A percentile compares a stretch with the other conserved stretches of the same genome.
phyloP scores from a whole-genome alignment of 2,329 filamentous ascomycete genomes.

The Arthrobotrys entomopaga region DNA sequence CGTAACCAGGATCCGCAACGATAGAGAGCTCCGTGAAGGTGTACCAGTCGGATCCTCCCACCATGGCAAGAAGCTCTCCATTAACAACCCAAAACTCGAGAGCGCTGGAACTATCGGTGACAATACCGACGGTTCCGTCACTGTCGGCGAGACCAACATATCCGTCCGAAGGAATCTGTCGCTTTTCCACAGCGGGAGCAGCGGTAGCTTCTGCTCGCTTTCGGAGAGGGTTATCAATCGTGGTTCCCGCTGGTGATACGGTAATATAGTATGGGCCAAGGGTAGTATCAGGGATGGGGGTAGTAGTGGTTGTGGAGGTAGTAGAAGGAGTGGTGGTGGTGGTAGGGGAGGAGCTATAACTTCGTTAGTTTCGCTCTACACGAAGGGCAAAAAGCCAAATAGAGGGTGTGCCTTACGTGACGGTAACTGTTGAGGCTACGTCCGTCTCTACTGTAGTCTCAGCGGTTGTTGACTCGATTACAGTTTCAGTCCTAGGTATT shows the following conservation, averaged over 20 bases:
- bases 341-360: neutral
- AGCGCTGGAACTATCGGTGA: neutral
- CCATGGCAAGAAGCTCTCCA: conserved; percentile 30
- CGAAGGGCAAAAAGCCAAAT: neutral
- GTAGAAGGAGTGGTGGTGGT: too few species aligned
- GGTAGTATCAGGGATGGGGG: conserved; percentile 9
- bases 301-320: conserved; percentile 7
- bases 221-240: conserved; percentile 6
- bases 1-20: conserved; percentile 37
- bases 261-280: conserved; percentile 30
- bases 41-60: conserved; percentile 27
- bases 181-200: conserved; percentile 3
- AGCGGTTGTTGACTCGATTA: neutral
- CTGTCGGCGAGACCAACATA: conserved; percentile 40
- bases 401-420: neutral
- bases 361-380: neutral
- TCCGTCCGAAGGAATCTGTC: conserved; percentile 14
- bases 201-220: conserved; percentile 14
- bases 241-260: conserved; percentile 23
- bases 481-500: neutral
- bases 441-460: too few species aligned
- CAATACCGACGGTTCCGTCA: conserved; percentile 39
- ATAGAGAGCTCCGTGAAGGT: conserved; percentile 42
- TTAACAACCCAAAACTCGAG: conserved; percentile 40
- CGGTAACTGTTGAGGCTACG: conserved; percentile 1